Percentiles rank a stretch among this genome's conserved stretches.
Conservation (phyloP, 768 basidiomycete genomes). For the Collybiopsis confluens region DNA sequence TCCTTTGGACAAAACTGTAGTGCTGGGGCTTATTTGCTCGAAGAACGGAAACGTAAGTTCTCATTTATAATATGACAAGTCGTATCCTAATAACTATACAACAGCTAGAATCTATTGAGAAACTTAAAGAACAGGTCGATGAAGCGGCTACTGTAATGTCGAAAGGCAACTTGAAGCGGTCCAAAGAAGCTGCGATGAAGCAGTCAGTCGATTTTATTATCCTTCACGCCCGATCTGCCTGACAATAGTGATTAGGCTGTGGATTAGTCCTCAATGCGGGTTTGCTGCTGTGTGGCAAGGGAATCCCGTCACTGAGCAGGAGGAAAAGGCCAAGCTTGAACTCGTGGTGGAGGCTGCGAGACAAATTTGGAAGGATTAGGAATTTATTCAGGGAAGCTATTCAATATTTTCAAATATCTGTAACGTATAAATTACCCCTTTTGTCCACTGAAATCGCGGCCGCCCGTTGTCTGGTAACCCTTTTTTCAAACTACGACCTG, state of each 20-base stretch:
- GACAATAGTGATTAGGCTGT: constrained; percentile 32
- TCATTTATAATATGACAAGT: no score
- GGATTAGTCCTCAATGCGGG: constrained; percentile 61
- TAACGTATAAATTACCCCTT: no score
- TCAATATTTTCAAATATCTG: no score
- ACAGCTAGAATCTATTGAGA: constrained; percentile 48
- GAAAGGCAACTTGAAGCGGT: constrained; percentile 36
- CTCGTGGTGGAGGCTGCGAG: constrained; percentile 42
- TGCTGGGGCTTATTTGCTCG: constrained; percentile 47
- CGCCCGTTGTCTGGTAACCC: no score
- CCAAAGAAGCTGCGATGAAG: constrained; percentile 46
- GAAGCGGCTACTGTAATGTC: constrained; percentile 50
- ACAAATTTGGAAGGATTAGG: constrained; percentile 36
- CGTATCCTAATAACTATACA: constrained; percentile 12
- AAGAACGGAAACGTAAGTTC: constrained; percentile 38
- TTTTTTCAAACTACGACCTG: no score
- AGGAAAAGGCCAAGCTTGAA: constrained; percentile 43
- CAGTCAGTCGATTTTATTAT: constrained; percentile 32
- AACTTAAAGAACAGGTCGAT: constrained; percentile 45
- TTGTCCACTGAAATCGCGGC: no score
- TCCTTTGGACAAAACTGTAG: constrained; percentile 42
- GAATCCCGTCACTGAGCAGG: constrained; percentile 46
- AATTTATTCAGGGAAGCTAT: no score
- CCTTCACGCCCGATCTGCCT: neutral
- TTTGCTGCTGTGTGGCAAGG: constrained; percentile 59